These are phyloP conservation scores for Blastocystis sp. DNA, from an alignment of 352 stramenopile species.

Conservation along the genomic window DNA sequence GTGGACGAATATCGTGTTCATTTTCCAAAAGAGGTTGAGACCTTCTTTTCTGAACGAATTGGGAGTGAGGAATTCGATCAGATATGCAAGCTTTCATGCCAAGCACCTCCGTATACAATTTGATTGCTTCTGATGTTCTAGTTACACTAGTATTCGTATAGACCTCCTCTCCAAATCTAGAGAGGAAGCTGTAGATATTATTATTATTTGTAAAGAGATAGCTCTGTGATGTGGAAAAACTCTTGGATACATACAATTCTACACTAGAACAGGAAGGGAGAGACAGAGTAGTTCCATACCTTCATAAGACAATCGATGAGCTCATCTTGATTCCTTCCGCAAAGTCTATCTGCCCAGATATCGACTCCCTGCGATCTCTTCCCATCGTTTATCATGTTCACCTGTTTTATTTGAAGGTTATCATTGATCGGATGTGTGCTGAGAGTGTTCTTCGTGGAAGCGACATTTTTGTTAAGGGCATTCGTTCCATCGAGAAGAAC, in stretches of 20 bases:
- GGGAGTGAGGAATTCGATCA: conserved; percentile 70
- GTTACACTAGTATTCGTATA: conserved; percentile 74
- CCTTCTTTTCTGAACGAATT: conserved; percentile 70
- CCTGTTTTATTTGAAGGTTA: neutral
- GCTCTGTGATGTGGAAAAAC: neutral
- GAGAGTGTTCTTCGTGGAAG: conserved; percentile 51
- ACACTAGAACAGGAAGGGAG: neutral
- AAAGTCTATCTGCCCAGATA: neutral
- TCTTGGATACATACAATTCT: neutral
- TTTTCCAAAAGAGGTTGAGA: conserved; percentile 73
- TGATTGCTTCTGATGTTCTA: neutral
- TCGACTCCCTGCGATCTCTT: neutral
- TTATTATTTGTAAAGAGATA: conserved; percentile 63
- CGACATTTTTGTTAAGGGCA: conserved; percentile 56
- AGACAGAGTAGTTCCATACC: neutral
- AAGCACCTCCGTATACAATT: conserved; percentile 68
- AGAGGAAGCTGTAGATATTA: conserved; percentile 69
- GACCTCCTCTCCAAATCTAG: conserved; percentile 72
- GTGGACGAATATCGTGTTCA: conserved; percentile 72
- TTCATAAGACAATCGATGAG: conserved; percentile 16
- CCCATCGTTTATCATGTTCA: neutral
- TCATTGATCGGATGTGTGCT: conserved; percentile 54
- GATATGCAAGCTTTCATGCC: conserved; percentile 74
- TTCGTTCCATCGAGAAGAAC: neutral
- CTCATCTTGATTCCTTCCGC: conserved; percentile 40